Conservation (phyloP, 805 yeast species). For the Phaffomyces antillensis region DNA sequence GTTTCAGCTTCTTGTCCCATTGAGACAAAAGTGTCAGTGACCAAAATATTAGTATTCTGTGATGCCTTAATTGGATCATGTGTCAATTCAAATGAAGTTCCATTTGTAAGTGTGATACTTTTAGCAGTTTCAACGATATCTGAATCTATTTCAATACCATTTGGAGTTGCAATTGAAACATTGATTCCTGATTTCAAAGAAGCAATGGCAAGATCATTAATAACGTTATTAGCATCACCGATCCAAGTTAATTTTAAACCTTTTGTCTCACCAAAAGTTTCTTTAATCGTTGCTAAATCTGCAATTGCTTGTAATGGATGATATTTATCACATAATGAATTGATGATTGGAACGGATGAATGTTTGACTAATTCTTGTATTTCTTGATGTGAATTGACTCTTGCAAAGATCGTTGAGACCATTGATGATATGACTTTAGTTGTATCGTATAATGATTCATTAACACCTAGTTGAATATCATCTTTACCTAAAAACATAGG, state of each 20-base stretch:
- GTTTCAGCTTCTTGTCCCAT: conserved; percentile 95
- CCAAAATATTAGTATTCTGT: conserved; percentile 68
- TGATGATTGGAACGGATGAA: conserved; percentile 86
- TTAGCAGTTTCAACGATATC: conserved; percentile 49
- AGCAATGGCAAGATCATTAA: conserved; percentile 88
- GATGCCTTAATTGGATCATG: conserved; percentile 76
- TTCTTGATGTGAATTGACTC: conserved; percentile 82
- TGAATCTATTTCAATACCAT: conserved; percentile 55
- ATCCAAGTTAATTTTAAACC: conserved; percentile 86
- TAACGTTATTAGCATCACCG: conserved; percentile 94
- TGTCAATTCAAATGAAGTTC: conserved; percentile 47
- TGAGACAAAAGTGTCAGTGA: conserved; percentile 95
- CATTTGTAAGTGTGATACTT: conserved; percentile 43
- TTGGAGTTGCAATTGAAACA: conserved; percentile 80
- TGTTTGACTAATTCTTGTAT: conserved; percentile 70
- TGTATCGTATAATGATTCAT: conserved; percentile 86
- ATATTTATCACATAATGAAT: conserved; percentile 85
- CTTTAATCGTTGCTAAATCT: conserved; percentile 81
- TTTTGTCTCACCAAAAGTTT: conserved; percentile 51
- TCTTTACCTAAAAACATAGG: conserved; percentile 96
- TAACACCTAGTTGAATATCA: conserved; percentile 94
- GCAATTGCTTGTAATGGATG: conserved; percentile 96
- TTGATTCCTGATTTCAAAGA: conserved; percentile 76
- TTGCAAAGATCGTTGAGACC: conserved; percentile 96
- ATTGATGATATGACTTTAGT: conserved; percentile 86